Percentiles rank a stretch among this genome's conserved stretches.
Evolutionary conservation across 768 basidiomycete species (phyloP).

Genomic region (Pleurotus tuoliensis): DNA sequence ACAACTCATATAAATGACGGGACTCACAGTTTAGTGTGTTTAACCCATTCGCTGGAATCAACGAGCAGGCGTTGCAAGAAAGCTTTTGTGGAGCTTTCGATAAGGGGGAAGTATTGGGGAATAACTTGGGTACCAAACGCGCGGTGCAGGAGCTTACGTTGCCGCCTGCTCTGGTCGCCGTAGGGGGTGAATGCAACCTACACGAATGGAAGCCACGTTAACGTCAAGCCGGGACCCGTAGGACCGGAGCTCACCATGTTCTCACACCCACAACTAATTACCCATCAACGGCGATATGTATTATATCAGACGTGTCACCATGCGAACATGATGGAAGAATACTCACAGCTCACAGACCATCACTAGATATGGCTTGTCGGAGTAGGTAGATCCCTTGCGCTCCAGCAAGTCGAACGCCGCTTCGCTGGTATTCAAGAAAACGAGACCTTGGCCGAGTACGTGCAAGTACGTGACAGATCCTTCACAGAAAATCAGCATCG

Average conservation of each 20-base stretch:
- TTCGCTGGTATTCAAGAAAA: constrained; percentile 63
- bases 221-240: not conserved
- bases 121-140: constrained; percentile 54
- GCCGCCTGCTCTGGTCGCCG: constrained; percentile 57
- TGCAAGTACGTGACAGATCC: constrained; percentile 66
- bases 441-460: constrained; percentile 60
- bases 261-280: constrained; percentile 37
- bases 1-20: constrained; percentile 20
- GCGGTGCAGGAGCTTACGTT: constrained; percentile 63
- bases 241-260: constrained; percentile 33
- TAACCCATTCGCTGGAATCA: constrained; percentile 23
- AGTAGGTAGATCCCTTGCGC: constrained; percentile 66
- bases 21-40: constrained; percentile 10
- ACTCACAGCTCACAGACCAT: constrained; percentile 73
- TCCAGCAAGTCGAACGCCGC: constrained; percentile 64
- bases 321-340: no score
- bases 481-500: constrained; percentile 19
- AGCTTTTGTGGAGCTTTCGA: constrained; percentile 50
- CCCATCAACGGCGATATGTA: not conserved
- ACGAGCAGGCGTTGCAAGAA: constrained; percentile 56
- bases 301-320: no score
- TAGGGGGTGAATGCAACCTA: constrained; percentile 50
- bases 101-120: constrained; percentile 52
- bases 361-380: constrained; percentile 65
- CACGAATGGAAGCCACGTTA: not conserved